phyloP scores from a whole-genome alignment of 257 asterid species.

The Sherardia arvensis region DNA sequence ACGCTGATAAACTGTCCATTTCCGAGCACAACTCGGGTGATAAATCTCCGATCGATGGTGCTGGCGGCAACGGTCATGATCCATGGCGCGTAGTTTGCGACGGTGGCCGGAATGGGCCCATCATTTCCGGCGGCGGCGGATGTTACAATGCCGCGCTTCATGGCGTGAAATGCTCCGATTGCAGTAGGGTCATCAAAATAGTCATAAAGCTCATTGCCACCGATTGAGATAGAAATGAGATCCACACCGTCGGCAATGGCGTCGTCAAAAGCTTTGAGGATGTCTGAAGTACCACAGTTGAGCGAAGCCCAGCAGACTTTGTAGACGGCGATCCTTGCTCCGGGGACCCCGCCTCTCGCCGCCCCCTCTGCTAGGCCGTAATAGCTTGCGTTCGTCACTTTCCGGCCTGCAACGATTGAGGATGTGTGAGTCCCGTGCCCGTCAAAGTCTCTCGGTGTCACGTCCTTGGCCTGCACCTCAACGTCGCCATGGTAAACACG shows the following conservation, averaged over 20 bases:
- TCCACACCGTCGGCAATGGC: constrained; percentile 9
- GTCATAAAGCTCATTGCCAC: background rate
- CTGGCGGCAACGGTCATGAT: constrained; percentile 37
- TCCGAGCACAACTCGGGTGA: constrained; percentile 22
- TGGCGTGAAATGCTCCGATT: constrained; percentile 16
- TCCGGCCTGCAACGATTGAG: too few relatives aligned
- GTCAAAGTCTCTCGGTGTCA: background rate
- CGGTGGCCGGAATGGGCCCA: constrained; percentile 24
- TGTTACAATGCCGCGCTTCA: constrained; percentile 25
- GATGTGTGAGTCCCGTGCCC: constrained; percentile 2
- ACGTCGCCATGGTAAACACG: background rate
- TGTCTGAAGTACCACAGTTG: background rate
- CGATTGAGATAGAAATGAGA: background rate
- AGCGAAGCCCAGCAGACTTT: constrained; percentile 37
- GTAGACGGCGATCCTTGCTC: constrained; percentile 39
- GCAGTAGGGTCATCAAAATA: constrained; percentile 24
- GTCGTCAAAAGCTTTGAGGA: background rate
- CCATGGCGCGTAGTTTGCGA: constrained; percentile 33
- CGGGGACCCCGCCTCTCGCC: constrained; percentile 31
- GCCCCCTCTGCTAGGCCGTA: too few relatives aligned
- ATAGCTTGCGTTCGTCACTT: too few relatives aligned
- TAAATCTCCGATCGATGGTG: constrained; percentile 35
- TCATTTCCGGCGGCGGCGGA: constrained; percentile 29
- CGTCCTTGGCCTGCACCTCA: background rate
- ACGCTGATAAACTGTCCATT: constrained; percentile 26